These are phyloP conservation scores for Clavispora carvajalis DNA, from an alignment of 805 yeast genomes.

Conservation along the genomic window DNA sequence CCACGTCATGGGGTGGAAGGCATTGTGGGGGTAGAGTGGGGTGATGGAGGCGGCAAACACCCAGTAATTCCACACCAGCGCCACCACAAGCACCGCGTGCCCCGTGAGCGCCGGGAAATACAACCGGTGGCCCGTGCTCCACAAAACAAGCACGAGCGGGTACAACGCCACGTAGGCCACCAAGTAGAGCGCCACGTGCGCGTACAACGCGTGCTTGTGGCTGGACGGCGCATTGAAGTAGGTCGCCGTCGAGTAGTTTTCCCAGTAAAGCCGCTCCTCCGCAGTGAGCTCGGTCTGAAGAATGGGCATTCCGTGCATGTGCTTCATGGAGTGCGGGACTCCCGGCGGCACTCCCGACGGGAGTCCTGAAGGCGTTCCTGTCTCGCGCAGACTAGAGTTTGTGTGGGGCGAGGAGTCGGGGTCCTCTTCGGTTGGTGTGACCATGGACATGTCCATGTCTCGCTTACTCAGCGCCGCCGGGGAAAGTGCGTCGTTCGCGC, in stretches of 20 bases:
- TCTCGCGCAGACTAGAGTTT: no score
- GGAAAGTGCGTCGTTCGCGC: no score
- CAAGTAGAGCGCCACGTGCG: slow-evolving; percentile 47
- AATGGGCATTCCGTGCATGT: slow-evolving; percentile 72
- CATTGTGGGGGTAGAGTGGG: slow-evolving; percentile 67
- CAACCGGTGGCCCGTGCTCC: slow-evolving; percentile 52
- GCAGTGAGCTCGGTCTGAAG: slow-evolving; percentile 61
- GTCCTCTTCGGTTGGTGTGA: no score
- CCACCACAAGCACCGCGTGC: slow-evolving; percentile 41
- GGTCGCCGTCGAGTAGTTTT: slow-evolving; percentile 68
- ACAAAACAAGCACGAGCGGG: slow-evolving; percentile 64
- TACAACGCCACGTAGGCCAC: slow-evolving; percentile 49
- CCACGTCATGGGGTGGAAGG: slow-evolving; percentile 62
- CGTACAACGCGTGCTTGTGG: slow-evolving; percentile 45
- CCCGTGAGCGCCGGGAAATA: slow-evolving; percentile 21
- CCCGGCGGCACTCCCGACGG: slow-evolving; percentile 15
- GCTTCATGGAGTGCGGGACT: slow-evolving; percentile 31
- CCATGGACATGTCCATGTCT: background rate
- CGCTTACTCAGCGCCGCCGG: background rate
- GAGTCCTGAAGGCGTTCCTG: no score
- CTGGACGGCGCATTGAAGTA: slow-evolving; percentile 54
- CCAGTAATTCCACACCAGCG: slow-evolving; percentile 51
- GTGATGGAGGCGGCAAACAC: slow-evolving; percentile 50
- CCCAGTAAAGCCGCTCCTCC: slow-evolving; percentile 75
- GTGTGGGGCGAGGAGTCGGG: no score